Evolutionary conservation across 148 eudicot genomes (phyloP).

Genomic region (Rhododendron simsii): DNA sequence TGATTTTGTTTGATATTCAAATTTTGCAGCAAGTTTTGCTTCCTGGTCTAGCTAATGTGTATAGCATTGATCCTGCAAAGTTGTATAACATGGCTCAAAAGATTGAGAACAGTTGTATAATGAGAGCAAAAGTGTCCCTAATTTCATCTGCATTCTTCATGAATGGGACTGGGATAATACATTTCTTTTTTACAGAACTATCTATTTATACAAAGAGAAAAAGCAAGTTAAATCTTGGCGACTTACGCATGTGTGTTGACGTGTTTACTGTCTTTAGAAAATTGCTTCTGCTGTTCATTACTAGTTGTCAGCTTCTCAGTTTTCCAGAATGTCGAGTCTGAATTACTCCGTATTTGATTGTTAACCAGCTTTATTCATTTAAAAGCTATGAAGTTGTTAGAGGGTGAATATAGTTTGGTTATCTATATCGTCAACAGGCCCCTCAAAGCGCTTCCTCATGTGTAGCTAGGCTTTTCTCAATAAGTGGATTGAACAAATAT

Average conservation of each 20-base stretch:
- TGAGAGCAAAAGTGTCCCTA: neutral
- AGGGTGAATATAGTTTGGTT: neutral
- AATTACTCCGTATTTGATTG: neutral
- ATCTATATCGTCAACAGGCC: neutral
- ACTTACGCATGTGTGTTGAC: neutral
- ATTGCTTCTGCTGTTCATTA: neutral
- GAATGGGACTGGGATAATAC: neutral
- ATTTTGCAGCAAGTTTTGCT: conserved; percentile 15
- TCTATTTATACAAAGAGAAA: neutral
- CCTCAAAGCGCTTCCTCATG: too few species aligned
- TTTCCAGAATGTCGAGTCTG: neutral
- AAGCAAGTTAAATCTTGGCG: neutral
- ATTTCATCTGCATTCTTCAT: neutral
- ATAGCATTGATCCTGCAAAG: conserved; percentile 10
- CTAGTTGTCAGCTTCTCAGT: neutral
- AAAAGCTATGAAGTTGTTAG: neutral
- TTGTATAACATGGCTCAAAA: conserved; percentile 8
- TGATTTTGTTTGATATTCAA: neutral
- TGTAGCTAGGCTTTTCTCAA: neutral
- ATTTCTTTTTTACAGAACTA: neutral
- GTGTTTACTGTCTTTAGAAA: neutral
- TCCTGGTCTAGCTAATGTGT: conserved; percentile 15
- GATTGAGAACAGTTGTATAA: neutral
- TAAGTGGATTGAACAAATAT: neutral
- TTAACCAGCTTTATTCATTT: neutral